A percentile compares a stretch with the other conserved stretches of the same genome.
These are phyloP conservation scores for Neofusicoccum parvum DNA, from an alignment of 2,329 filamentous ascomycete genomes.

Conservation along the genomic window DNA sequence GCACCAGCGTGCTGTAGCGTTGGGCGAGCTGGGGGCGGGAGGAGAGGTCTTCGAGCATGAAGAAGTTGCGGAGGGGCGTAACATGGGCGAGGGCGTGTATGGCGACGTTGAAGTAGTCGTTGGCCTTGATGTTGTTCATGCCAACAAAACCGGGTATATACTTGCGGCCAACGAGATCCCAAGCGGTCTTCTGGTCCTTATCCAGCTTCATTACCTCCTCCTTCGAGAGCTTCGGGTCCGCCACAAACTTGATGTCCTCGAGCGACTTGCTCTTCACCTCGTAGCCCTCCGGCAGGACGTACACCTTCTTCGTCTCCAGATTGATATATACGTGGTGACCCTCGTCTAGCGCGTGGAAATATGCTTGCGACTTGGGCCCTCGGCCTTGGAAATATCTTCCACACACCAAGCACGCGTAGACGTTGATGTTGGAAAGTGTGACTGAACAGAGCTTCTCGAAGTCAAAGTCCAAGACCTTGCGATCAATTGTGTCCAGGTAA, in stretches of 20 bases:
- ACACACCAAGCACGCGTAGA: conserved; percentile 95
- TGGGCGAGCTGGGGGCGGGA: conserved; percentile 79
- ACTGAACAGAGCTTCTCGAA: conserved; percentile 98
- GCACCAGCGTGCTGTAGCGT: conserved; percentile 83
- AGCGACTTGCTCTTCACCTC: conserved; percentile 93
- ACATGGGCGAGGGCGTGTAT: conserved; percentile 92
- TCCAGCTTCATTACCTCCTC: conserved; percentile 81
- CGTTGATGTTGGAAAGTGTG: conserved; percentile 95
- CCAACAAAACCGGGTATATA: conserved; percentile 95
- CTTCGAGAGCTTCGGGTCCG: conserved; percentile 82
- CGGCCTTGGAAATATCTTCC: conserved; percentile 97
- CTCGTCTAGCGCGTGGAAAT: conserved; percentile 94
- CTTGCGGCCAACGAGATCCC: conserved; percentile 78
- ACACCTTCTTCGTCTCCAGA: conserved; percentile 89
- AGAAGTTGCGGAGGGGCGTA: conserved; percentile 83
- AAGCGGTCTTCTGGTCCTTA: conserved; percentile 62
- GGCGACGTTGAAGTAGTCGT: conserved; percentile 96
- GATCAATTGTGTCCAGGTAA: conserved; percentile 96
- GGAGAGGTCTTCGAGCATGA: conserved; percentile 82
- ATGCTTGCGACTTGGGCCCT: conserved; percentile 91
- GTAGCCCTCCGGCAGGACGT: conserved; percentile 92
- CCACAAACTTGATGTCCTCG: conserved; percentile 97
- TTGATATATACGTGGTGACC: conserved; percentile 98
- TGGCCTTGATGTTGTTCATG: conserved; percentile 99
- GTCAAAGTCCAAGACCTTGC: conserved; percentile 92